Conservation (phyloP, 495 filamentous ascomycete species). For the Oidiodendron maius region DNA sequence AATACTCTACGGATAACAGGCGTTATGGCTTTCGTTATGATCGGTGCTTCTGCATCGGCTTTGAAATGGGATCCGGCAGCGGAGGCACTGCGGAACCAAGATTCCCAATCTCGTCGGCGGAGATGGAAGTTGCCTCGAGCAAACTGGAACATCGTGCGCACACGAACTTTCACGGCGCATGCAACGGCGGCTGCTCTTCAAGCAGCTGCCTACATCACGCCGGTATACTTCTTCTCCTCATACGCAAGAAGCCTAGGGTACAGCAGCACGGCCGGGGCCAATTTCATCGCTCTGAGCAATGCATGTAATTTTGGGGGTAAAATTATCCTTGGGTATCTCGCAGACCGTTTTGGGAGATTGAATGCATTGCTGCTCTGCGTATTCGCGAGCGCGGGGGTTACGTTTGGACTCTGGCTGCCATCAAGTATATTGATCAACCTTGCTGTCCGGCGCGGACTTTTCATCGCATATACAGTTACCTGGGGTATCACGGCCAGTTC, state of each 20-base stretch:
- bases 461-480: slow-evolving; percentile 27
- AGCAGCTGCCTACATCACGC: slow-evolving; percentile 34
- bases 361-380: slow-evolving; percentile 34
- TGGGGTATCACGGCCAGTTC: slow-evolving; percentile 36
- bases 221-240: slow-evolving; percentile 34
- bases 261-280: slow-evolving; percentile 26
- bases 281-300: slow-evolving; percentile 26
- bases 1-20: slow-evolving; percentile 34
- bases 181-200: slow-evolving; percentile 30
- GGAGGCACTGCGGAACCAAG: background rate
- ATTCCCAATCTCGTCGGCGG: background rate
- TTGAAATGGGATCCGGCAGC: slow-evolving; percentile 28
- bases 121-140: slow-evolving; percentile 23
- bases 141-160: slow-evolving; percentile 26
- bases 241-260: slow-evolving; percentile 36
- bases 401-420: slow-evolving; percentile 35
- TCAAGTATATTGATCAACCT: slow-evolving; percentile 1
- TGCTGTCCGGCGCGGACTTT: background rate
- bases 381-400: slow-evolving; percentile 28
- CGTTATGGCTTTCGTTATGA: slow-evolving; percentile 26
- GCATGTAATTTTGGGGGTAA: slow-evolving; percentile 20
- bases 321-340: slow-evolving; percentile 21
- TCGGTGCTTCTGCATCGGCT: slow-evolving; percentile 18
- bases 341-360: slow-evolving; percentile 27
- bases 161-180: slow-evolving; percentile 30